Base-by-base conservation (phyloP, 192 early-diverging fungal genomes). In the Entophlyctis luteolus region DNA sequence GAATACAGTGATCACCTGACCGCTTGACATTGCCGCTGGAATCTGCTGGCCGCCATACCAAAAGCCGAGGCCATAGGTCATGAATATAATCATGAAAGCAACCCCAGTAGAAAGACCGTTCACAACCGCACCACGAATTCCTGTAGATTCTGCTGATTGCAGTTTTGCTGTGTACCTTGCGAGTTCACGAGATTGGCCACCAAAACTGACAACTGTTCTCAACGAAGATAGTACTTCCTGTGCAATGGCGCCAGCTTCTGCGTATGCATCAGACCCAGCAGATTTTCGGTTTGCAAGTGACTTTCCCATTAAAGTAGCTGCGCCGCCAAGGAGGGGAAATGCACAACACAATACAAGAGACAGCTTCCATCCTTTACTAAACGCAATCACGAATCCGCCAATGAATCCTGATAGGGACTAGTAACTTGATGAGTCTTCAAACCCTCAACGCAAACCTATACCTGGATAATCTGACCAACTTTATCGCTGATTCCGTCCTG, bases 191-290 rank as follows among this genome's bases (percentile, higher is more conserved):
- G 85, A 74, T 77, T 94, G 83, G 3, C 84, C 87, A 63, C 86
- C 85, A 75, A 98, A 96, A 5, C 93, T 83, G 48, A 82, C 84
- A 22, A 98, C 90, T n/a, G 94, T 98, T 39, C 91, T 85, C 48
- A 96, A 90, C 20, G 85, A 81, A 28, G 86, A 75, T 37, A 98
- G 74, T 0, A 87, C 91, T 69, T 98, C 90, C 70, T 91, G 86
- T 1, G 92, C 95, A 35, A 96, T 80, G 16, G 85, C 85, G 46
- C 92, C 92, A 3, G 93, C 94, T 34, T 76, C 79, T 18, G 89
- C 94, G 70, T 94, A 95, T 14, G 88, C 77, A 4, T 75, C 55
- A 0, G 86, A 65, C 27, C 70, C 75, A 8, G 28, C 59, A 6
- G 33, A 22, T 35, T 60, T 48, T 14, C 50, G 33, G 3, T 58